Percentiles rank a stretch among this genome's conserved stretches.
These are phyloP conservation scores for Ustilago hordei DNA, from an alignment of 1,284 basidiomycete species.

Conservation along the genomic window DNA sequence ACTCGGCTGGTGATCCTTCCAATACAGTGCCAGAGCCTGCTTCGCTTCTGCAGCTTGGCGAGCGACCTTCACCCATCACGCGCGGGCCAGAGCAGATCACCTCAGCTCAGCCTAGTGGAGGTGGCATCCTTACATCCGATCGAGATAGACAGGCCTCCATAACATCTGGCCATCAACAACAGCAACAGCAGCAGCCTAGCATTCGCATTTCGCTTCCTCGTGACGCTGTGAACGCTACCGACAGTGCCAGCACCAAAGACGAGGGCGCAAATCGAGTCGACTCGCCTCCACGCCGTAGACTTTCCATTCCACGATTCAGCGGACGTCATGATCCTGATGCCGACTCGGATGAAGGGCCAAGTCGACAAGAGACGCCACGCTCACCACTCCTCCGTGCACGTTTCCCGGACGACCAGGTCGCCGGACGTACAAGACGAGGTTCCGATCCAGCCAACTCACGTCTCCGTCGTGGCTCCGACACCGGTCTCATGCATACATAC, in stretches of 20 bases:
- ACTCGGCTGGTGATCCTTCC: constrained; percentile 56
- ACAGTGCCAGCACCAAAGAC: neutral
- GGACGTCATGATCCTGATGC: constrained; percentile 37
- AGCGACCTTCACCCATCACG: constrained; percentile 6
- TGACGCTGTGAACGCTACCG: neutral
- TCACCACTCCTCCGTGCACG: constrained; percentile 40
- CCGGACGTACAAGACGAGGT: constrained; percentile 32
- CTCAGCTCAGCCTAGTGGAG: constrained; percentile 21
- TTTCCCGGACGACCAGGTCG: constrained; percentile 29
- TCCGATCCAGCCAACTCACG: constrained; percentile 49
- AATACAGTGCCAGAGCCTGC: constrained; percentile 39
- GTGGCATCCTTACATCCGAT: constrained; percentile 27
- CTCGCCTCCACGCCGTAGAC: constrained; percentile 16
- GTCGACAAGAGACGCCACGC: neutral
- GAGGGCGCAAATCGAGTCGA: neutral
- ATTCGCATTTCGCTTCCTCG: constrained; percentile 47
- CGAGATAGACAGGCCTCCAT: constrained; percentile 7
- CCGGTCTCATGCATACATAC: constrained; percentile 23
- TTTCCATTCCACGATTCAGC: constrained; percentile 43
- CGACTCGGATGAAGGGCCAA: constrained; percentile 22
- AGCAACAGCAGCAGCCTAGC: constrained; percentile 25
- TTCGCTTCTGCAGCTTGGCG: neutral
- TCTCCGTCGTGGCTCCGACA: constrained; percentile 52
- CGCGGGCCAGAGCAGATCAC: constrained; percentile 14
- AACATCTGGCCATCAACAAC: constrained; percentile 9